Base-by-base conservation (phyloP, 2,329 filamentous ascomycete species). In the Beauveria caledonica region DNA sequence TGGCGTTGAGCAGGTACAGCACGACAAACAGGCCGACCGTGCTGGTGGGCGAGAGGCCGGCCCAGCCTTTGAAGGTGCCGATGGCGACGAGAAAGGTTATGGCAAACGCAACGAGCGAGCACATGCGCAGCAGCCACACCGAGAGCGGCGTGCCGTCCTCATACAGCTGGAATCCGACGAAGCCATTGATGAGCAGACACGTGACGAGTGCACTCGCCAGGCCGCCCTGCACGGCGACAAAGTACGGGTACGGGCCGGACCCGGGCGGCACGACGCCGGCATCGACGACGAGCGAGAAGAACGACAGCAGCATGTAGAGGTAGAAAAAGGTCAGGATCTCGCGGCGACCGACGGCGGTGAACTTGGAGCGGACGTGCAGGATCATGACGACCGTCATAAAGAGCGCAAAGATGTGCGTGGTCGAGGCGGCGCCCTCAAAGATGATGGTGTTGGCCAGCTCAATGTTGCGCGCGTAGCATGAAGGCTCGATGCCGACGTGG, bases 391-490 rank as follows among this genome's bases (percentile, higher is more conserved):
- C 89, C 4, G 92, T 95, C 93, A 99, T 97, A 67, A 86, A 79
- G 62, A 99, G 79, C 15, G 93, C 90, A 61, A 89, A 78, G 66
- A 99, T 97, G 75, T 99, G 94, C 77, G 94, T 90, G 70, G 93
- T 92, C 63, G 90, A 90, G 23, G 92, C 86, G 29, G 92, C 94
- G 70, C 87, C 90, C 76, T 97, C 87, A 73, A 99, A 99, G 70
- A 99, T 99, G 77, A 97, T 93, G 45, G 94, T 99, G 77, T 99
- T 99, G 67, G 92, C 94, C 66, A 97, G 76, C 75, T 97, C 92
- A 74, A 99, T 93, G 69, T 94, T 95, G 62, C 94, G 87, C 62
- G 94, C 90, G 77, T 93, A 97, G 80, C 94, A 99, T 70, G 86
- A 85, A 61, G 94, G 86, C 73, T 96, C 88, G 65, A 97, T 94